Base-by-base conservation (phyloP, 139 green algal species). In the Marvania coccoides region DNA sequence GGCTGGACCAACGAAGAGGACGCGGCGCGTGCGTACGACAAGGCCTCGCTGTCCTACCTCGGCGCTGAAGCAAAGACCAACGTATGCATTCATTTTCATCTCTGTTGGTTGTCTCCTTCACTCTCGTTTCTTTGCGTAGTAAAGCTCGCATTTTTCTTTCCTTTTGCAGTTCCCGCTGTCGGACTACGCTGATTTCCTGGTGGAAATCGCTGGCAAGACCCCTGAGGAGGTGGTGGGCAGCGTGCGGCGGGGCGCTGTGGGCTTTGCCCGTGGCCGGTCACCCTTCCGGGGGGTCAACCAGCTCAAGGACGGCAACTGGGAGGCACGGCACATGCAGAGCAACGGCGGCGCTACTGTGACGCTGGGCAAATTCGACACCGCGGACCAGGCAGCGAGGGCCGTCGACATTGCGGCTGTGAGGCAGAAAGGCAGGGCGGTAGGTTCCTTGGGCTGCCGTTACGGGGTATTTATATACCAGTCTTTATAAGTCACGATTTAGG, bases 271-370 rank as follows among this genome's bases (percentile, higher is more conserved):
- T 66, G 72, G 82, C 45, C 23, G 68, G 7, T 87, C 68, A 9
- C 70, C 70, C 38, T 94, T 81, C 75, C 77, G 90, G 0, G 90
- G 90, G 13, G 89, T 96, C 4, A 94, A 88, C 0, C 58, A 63
- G 26, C 87, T 95, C 74, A 78, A 89, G 65, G 59, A 78, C 5
- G 70, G 74, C 35, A 82, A 74, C 28, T 97, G 90, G 87, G 93
- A 98, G 72, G 85, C 89, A 0, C 77, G 91, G 24, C 92, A 98
- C 34, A 88, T 89, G 6, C 75, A 74, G 7, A 61, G 93, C 28
- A 28, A 67, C 19, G 74, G 72, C 46, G 51, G 53, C 4, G 74
- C 70, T 29, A 72, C 83, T 59, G 59, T 87, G 48, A 95, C 92
- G 62, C 75, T 95, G 26, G 88, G 88, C 36, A 88, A 71, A 1